phyloP scores from a whole-genome alignment of 2,329 filamentous ascomycete genomes.

The Tolypocladium pustulatum region DNA sequence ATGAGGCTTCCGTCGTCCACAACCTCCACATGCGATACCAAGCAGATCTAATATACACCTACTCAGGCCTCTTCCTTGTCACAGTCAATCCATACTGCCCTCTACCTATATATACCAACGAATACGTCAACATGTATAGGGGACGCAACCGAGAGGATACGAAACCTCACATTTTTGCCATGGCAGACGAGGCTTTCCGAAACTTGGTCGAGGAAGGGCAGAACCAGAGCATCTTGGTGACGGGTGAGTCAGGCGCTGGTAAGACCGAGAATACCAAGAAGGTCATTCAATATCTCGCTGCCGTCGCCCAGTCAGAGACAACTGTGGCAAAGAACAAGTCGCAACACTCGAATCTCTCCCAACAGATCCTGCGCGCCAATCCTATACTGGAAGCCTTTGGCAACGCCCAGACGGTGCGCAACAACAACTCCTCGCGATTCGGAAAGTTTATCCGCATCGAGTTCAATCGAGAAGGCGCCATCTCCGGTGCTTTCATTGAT shows the following conservation, averaged over 20 bases:
- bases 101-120: constrained; percentile 88
- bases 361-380: constrained; percentile 92
- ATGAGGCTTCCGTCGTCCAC: constrained; percentile 95
- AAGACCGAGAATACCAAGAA: constrained; percentile 99
- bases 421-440: constrained; percentile 97
- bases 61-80: constrained; percentile 92
- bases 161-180: constrained; percentile 93
- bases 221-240: constrained; percentile 96
- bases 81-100: constrained; percentile 96
- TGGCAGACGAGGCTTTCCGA: constrained; percentile 93
- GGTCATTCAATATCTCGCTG: constrained; percentile 95
- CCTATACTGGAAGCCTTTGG: constrained; percentile 97
- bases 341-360: constrained; percentile 74
- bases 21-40: constrained; percentile 94
- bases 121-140: constrained; percentile 98
- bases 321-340: constrained; percentile 46
- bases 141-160: constrained; percentile 86
- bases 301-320: constrained; percentile 78
- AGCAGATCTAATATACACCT: constrained; percentile 94
- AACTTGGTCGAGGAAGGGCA: constrained; percentile 90
- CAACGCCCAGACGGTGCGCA: constrained; percentile 93
- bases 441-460: constrained; percentile 98
- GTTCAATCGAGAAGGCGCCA: constrained; percentile 78
- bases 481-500: constrained; percentile 92
- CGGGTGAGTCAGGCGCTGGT: constrained; percentile 92